Conservation (phyloP, 805 yeast genomes). For the Kuraishia molischiana region DNA sequence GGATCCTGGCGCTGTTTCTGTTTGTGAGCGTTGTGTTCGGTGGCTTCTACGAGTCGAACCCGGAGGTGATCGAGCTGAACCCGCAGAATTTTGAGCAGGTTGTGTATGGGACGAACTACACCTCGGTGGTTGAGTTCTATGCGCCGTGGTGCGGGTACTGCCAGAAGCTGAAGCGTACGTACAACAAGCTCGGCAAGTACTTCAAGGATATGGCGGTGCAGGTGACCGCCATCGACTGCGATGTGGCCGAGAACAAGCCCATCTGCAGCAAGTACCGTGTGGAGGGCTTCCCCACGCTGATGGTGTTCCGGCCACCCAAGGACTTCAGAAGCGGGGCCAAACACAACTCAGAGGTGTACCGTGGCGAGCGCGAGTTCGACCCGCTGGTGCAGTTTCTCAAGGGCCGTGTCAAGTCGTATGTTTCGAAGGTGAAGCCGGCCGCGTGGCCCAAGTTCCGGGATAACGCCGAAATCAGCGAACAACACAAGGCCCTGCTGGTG, state of each 20-base stretch:
- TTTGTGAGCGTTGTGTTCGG: slow-evolving; percentile 1
- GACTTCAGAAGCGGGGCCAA: slow-evolving; percentile 13
- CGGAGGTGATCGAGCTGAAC: slow-evolving; percentile 45
- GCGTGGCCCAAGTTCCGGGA: slow-evolving; percentile 20
- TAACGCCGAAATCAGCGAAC: slow-evolving; percentile 6
- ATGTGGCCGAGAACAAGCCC: slow-evolving; percentile 51
- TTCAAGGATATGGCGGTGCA: slow-evolving; percentile 47
- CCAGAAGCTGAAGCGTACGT: slow-evolving; percentile 55
- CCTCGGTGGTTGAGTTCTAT: slow-evolving; percentile 78
- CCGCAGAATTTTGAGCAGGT: slow-evolving; percentile 54
- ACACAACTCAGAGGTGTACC: slow-evolving; percentile 48
- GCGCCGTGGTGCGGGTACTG: slow-evolving; percentile 99
- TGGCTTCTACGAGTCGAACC: slow-evolving; percentile 29
- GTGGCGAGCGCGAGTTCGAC: slow-evolving; percentile 50
- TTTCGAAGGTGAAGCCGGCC: slow-evolving; percentile 33
- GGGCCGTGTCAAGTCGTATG: slow-evolving; percentile 57
- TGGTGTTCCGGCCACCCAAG: slow-evolving; percentile 79
- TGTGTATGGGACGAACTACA: slow-evolving; percentile 61
- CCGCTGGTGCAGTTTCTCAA: slow-evolving; percentile 44
- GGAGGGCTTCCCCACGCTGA: slow-evolving; percentile 76
- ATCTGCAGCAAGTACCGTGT: slow-evolving; percentile 60
- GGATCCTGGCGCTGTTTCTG: too few relatives aligned
- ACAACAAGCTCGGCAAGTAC: slow-evolving; percentile 50
- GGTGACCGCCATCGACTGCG: slow-evolving; percentile 85
- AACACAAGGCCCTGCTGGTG: slow-evolving; percentile 39